phyloP scores from a whole-genome alignment of 768 basidiomycete genomes.

The Panaeolus papilionaceus region DNA sequence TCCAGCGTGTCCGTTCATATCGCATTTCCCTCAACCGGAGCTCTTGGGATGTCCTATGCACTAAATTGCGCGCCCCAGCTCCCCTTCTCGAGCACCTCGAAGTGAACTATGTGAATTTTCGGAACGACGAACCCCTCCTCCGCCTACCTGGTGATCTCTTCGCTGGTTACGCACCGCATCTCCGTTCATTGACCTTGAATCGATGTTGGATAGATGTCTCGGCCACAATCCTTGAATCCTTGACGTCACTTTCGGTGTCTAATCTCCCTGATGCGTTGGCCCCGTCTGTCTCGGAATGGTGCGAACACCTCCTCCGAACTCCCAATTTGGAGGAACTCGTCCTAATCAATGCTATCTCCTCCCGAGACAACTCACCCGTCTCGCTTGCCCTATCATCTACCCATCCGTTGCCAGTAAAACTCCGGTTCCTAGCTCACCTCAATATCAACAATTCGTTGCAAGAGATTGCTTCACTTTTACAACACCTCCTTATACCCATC shows the following conservation, averaged over 20 bases:
- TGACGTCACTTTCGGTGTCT: slow-evolving; percentile 24
- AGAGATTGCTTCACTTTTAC: slow-evolving; percentile 23
- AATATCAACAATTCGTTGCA: slow-evolving; percentile 21
- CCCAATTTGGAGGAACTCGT: slow-evolving; percentile 22
- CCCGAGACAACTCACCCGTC: not conserved
- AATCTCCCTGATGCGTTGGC: slow-evolving; percentile 22
- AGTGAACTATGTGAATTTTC: slow-evolving; percentile 18
- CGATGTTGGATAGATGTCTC: slow-evolving; percentile 26
- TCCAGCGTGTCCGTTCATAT: slow-evolving; percentile 26
- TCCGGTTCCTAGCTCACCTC: slow-evolving; percentile 20
- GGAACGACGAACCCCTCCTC: not conserved
- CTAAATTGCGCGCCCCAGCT: slow-evolving; percentile 21
- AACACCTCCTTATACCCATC: slow-evolving; percentile 19
- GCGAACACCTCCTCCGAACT: slow-evolving; percentile 22
- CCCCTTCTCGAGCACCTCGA: slow-evolving; percentile 20
- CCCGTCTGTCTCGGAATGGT: slow-evolving; percentile 26
- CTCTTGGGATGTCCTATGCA: slow-evolving; percentile 23
- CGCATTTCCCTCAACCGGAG: slow-evolving; percentile 20
- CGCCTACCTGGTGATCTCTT: slow-evolving; percentile 24
- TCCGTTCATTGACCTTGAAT: slow-evolving; percentile 24
- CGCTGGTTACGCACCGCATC: slow-evolving; percentile 20
- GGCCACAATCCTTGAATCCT: slow-evolving; percentile 19
- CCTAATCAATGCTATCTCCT: slow-evolving; percentile 25
- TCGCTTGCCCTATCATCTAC: not conserved
- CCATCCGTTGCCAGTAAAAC: not conserved